Percentiles rank a stretch among this genome's conserved stretches.
phyloP scores from a whole-genome alignment of 2,329 filamentous ascomycete species.

The Coniochaeta sp. region DNA sequence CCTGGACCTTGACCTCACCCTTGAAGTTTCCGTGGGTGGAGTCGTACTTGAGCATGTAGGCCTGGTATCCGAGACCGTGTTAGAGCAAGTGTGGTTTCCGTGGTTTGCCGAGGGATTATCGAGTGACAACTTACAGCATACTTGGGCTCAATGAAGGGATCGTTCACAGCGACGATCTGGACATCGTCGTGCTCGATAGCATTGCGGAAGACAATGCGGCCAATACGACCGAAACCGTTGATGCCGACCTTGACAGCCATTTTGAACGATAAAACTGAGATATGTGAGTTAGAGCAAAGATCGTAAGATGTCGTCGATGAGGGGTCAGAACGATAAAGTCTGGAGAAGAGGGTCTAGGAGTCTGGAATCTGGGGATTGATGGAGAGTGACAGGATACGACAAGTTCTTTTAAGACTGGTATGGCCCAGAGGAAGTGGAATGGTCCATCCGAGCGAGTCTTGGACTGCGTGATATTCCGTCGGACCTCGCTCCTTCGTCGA shows the following conservation, averaged over 20 bases:
- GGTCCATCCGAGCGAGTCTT: background rate
- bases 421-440: background rate
- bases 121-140: conserved; percentile 75
- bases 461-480: background rate
- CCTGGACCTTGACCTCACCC: conserved; percentile 70
- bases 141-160: conserved; percentile 96
- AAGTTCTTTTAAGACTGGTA: background rate
- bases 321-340: background rate
- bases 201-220: conserved; percentile 98
- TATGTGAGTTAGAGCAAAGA: background rate
- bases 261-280: conserved; percentile 21
- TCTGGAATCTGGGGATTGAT: background rate
- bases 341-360: background rate
- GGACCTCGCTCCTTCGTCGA: background rate
- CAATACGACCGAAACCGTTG: conserved; percentile 99
- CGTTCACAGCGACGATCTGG: conserved; percentile 94
- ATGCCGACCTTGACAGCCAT: conserved; percentile 77
- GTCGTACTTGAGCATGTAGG: conserved; percentile 99
- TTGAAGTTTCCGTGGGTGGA: conserved; percentile 96
- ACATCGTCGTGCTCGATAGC: conserved; percentile 84
- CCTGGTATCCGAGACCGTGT: too few relatives aligned
- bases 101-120: conserved; percentile 2
- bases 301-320: background rate
- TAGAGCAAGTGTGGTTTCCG: too few relatives aligned
- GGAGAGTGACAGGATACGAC: background rate